These are phyloP conservation scores for Pythium pyrilobum DNA, from an alignment of 352 stramenopile genomes.

Conservation along the genomic window DNA sequence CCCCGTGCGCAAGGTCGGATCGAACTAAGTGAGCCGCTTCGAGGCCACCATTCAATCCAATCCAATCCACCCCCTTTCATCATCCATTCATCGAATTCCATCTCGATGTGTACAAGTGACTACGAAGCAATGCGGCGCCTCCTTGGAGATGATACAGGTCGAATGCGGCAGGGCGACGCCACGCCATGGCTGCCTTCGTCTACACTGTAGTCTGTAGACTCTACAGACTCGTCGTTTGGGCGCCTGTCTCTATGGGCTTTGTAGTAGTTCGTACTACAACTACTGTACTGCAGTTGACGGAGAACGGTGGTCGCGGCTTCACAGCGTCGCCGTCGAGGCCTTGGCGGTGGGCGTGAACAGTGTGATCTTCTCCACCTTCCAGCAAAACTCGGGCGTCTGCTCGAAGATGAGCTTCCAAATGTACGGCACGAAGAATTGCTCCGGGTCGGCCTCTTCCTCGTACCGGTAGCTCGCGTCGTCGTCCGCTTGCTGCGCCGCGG, in stretches of 20 bases:
- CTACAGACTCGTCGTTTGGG: too few species aligned
- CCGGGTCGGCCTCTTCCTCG: conserved; percentile 61
- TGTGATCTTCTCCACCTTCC: conserved; percentile 78
- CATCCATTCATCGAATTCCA: not conserved
- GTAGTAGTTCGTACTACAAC: too few species aligned
- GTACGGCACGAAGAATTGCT: conserved; percentile 78
- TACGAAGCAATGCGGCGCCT: too few species aligned
- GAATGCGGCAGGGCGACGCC: too few species aligned
- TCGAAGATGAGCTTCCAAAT: conserved; percentile 74
- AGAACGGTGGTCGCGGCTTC: too few species aligned
- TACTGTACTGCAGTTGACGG: too few species aligned
- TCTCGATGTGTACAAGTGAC: too few species aligned
- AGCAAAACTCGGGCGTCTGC: conserved; percentile 72
- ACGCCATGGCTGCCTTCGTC: too few species aligned
- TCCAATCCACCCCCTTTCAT: not conserved
- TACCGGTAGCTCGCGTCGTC: conserved; percentile 78
- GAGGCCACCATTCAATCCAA: not conserved
- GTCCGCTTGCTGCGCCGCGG: not conserved
- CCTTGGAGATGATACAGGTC: too few species aligned
- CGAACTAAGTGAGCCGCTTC: conserved; percentile 21
- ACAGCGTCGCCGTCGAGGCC: conserved; percentile 20
- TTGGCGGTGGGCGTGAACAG: conserved; percentile 40
- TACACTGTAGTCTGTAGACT: too few species aligned
- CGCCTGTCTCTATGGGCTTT: too few species aligned
- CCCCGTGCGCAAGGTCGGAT: conserved; percentile 58